Conservation (phyloP, 768 basidiomycete genomes). For the Cyclocybe cylindracea region DNA sequence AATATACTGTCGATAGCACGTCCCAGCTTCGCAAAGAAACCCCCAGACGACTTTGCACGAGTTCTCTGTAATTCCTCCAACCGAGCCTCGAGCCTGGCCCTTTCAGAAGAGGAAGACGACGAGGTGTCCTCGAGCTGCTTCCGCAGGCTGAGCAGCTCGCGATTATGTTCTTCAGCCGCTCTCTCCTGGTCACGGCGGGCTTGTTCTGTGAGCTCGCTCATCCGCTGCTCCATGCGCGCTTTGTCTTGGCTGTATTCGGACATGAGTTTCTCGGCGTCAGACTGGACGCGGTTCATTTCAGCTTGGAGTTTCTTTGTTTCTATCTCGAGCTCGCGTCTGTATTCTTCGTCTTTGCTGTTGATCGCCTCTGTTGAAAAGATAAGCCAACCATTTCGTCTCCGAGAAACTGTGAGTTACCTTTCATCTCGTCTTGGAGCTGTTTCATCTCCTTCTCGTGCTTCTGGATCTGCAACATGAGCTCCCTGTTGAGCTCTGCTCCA, state of each 20-base stretch:
- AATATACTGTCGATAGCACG: slow-evolving; percentile 17
- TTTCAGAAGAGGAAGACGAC: no score
- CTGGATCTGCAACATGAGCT: slow-evolving; percentile 43
- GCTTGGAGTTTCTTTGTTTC: slow-evolving; percentile 43
- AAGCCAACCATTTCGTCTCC: neutral
- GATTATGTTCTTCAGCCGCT: no score
- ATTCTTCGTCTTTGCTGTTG: slow-evolving; percentile 46
- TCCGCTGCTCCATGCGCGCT: slow-evolving; percentile 22
- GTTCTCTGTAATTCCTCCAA: slow-evolving; percentile 13
- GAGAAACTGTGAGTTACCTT: slow-evolving; percentile 19
- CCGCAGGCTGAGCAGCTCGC: no score
- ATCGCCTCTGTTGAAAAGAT: slow-evolving; percentile 30
- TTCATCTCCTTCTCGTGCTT: slow-evolving; percentile 47
- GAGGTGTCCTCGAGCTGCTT: no score
- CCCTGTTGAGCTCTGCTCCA: slow-evolving; percentile 51
- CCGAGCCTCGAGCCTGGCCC: slow-evolving; percentile 3
- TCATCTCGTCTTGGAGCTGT: slow-evolving; percentile 45
- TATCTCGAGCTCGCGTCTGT: slow-evolving; percentile 41
- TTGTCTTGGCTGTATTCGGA: slow-evolving; percentile 39
- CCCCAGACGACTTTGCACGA: slow-evolving; percentile 13
- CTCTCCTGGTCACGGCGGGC: no score
- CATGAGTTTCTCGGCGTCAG: slow-evolving; percentile 40
- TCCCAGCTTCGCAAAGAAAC: slow-evolving; percentile 22
- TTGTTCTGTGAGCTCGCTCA: slow-evolving; percentile 22
- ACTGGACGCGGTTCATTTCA: slow-evolving; percentile 44